phyloP scores from a whole-genome alignment of 208 protist species.

The Polymyxa betae region DNA sequence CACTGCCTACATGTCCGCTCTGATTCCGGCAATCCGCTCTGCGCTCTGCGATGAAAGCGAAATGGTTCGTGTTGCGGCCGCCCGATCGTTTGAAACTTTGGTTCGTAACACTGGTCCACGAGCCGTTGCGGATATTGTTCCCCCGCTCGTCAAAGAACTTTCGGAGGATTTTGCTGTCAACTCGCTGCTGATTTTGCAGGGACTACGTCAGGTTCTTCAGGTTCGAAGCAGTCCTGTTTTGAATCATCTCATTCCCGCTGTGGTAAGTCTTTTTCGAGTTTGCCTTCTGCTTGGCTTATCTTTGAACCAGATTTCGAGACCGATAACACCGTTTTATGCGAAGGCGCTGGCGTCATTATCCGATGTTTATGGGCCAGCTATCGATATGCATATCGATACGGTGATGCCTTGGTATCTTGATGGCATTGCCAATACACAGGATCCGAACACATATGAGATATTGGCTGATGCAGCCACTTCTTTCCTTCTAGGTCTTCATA shows the following conservation, averaged over 20 bases:
- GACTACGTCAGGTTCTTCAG: conserved; percentile 74
- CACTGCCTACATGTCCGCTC: conserved; percentile 54
- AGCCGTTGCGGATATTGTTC: conserved; percentile 77
- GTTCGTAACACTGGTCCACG: conserved; percentile 66
- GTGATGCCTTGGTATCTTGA: conserved; percentile 73
- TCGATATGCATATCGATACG: conserved; percentile 71
- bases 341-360: conserved; percentile 73
- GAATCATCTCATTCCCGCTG: conserved; percentile 73
- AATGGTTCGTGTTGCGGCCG: conserved; percentile 76
- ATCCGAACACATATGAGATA: neutral
- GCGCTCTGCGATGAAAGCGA: conserved; percentile 59
- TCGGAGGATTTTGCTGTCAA: neutral
- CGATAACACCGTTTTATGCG: conserved; percentile 73
- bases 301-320: too few relatives aligned
- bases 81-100: conserved; percentile 76
- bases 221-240: conserved; percentile 71
- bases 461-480: neutral
- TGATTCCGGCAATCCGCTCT: conserved; percentile 69
- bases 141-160: neutral
- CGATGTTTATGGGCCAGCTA: conserved; percentile 68
- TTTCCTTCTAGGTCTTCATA: neutral
- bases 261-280: too few relatives aligned
- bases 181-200: conserved; percentile 67
- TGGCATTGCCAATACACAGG: conserved; percentile 25
- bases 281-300: too few relatives aligned